phyloP scores from a whole-genome alignment of 495 filamentous ascomycete species.

The Rhypophila decipiens region DNA sequence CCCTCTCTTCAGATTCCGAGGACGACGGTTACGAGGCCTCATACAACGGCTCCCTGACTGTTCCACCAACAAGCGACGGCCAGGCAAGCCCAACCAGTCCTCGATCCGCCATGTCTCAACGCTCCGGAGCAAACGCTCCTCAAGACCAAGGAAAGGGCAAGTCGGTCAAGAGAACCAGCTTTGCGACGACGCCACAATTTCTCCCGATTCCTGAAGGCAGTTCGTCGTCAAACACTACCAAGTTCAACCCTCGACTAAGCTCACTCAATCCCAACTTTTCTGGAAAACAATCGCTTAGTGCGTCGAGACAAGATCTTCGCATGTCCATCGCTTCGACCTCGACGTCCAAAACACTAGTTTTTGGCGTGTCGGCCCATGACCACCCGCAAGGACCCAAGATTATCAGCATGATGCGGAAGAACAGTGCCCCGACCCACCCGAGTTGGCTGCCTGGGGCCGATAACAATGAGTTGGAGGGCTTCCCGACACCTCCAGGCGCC shows the following conservation, averaged over 20 bases:
- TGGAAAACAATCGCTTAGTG: slow-evolving; percentile 1
- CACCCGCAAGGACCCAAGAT: slow-evolving; percentile 3
- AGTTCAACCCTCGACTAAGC: slow-evolving; percentile 12
- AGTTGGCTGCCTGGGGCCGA: slow-evolving; percentile 7
- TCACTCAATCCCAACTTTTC: slow-evolving; percentile 11
- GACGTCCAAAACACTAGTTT: slow-evolving; percentile 8
- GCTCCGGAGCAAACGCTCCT: slow-evolving; percentile 1
- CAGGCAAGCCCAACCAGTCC: slow-evolving; percentile 24
- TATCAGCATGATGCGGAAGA: slow-evolving; percentile 9
- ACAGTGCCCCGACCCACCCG: slow-evolving; percentile 9
- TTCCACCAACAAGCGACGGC: slow-evolving; percentile 20
- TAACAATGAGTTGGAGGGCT: slow-evolving; percentile 26
- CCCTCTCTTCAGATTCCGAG: slow-evolving; percentile 44
- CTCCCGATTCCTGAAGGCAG: slow-evolving; percentile 13
- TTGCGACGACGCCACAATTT: slow-evolving; percentile 16
- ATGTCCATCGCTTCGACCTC: slow-evolving; percentile 2
- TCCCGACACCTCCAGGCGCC: slow-evolving; percentile 17
- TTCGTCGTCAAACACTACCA: slow-evolving; percentile 4
- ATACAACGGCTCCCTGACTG: slow-evolving; percentile 17
- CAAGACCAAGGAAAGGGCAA: slow-evolving; percentile 14
- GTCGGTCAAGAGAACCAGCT: slow-evolving; percentile 16
- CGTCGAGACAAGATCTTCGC: slow-evolving; percentile 12
- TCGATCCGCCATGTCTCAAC: slow-evolving; percentile 20
- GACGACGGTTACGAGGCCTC: slow-evolving; percentile 29
- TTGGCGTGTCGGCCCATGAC: not conserved